A percentile compares a stretch with the other conserved stretches of the same genome.
These are phyloP conservation scores for Yarrowia galli DNA, from an alignment of 1,139 yeast species.

Conservation along the genomic window DNA sequence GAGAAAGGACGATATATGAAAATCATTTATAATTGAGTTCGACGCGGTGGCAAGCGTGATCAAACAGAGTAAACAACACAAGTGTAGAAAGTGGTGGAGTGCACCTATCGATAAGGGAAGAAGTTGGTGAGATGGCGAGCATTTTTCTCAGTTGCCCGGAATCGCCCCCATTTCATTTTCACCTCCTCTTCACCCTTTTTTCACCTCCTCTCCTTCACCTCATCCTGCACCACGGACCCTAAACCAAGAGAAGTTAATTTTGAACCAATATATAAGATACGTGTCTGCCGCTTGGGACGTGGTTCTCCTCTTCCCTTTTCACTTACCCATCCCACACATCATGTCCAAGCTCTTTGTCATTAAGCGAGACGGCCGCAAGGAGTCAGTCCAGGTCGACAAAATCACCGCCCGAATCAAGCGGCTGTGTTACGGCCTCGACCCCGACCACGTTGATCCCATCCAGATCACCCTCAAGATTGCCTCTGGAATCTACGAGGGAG, in stretches of 20 bases:
- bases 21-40: conserved; percentile 37
- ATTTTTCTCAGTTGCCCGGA: no score
- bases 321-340: conserved; percentile 9
- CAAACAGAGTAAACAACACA: not conserved
- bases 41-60: conserved; percentile 24
- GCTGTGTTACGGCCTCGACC: conserved; percentile 82
- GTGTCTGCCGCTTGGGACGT: conserved; percentile 19
- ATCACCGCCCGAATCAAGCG: conserved; percentile 70
- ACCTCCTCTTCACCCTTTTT: not conserved
- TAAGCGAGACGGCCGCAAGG: conserved; percentile 70
- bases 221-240: conserved; percentile 20
- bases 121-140: no score
- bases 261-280: conserved; percentile 26
- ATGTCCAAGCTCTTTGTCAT: conserved; percentile 38
- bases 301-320: conserved; percentile 2
- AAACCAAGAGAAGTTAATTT: conserved; percentile 19
- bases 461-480: conserved; percentile 88
- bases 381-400: conserved; percentile 83
- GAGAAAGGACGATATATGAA: conserved; percentile 19
- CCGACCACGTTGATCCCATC: conserved; percentile 85
- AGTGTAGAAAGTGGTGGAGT: not conserved
- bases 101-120: not conserved
- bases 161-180: not conserved
- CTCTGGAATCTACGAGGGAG: conserved; percentile 94
- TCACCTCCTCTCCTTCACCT: not conserved